Conservation (phyloP, 768 basidiomycete genomes). For the Psilocybe sp. region DNA sequence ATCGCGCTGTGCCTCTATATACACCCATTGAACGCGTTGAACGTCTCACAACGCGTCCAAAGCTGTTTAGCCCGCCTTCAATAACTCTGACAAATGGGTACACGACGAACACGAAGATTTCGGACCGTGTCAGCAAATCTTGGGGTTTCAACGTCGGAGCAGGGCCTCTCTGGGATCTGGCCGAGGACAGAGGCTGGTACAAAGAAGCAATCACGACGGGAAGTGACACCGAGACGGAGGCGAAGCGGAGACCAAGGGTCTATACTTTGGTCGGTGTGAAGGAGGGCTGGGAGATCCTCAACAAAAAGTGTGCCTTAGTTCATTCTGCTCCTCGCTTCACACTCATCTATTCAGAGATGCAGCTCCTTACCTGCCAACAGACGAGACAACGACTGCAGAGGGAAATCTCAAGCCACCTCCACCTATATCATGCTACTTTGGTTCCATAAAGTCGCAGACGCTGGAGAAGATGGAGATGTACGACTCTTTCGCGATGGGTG, state of each 20-base stretch:
- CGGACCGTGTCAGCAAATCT: conserved; percentile 60
- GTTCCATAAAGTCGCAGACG: conserved; percentile 56
- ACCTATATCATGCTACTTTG: conserved; percentile 60
- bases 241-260: conserved; percentile 56
- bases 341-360: conserved; percentile 45
- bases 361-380: conserved; percentile 56
- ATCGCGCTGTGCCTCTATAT: conserved; percentile 64
- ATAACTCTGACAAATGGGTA: conserved; percentile 54
- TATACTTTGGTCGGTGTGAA: conserved; percentile 41
- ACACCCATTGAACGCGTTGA: conserved; percentile 51
- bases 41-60: conserved; percentile 50
- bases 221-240: conserved; percentile 40
- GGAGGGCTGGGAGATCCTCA: conserved; percentile 44
- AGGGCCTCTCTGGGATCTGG: conserved; percentile 77
- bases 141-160: conserved; percentile 75
- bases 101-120: conserved; percentile 43
- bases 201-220: conserved; percentile 51
- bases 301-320: conserved; percentile 40
- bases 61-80: conserved; percentile 42
- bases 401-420: conserved; percentile 51
- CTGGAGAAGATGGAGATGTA: conserved; percentile 51
- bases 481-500: conserved; percentile 57
- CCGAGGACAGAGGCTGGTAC: conserved; percentile 77
- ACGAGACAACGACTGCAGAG: conserved; percentile 46
- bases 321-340: background rate